phyloP scores from a whole-genome alignment of 257 asterid genomes.

The Capsicum rhomboideum region DNA sequence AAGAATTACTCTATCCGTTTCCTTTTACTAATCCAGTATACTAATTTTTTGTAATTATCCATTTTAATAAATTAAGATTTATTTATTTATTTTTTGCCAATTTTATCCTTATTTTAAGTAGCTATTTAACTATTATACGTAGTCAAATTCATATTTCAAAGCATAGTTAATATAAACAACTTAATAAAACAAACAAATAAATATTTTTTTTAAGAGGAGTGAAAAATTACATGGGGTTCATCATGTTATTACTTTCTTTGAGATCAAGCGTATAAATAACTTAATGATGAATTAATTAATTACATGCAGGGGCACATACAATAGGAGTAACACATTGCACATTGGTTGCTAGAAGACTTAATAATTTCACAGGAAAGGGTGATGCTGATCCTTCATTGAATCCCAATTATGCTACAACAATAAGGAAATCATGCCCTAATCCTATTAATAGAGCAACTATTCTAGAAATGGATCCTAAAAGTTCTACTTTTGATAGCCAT shows the following conservation, averaged over 20 bases:
- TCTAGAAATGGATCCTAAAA: slow-evolving; percentile 23
- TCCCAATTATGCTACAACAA: slow-evolving; percentile 11
- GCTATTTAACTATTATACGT: no score
- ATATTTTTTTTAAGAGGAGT: no score
- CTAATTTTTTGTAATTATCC: no score
- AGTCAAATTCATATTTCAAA: no score
- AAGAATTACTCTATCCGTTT: background rate
- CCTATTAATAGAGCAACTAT: slow-evolving; percentile 18
- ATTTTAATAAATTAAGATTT: no score
- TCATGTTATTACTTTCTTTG: no score
- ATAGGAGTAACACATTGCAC: slow-evolving; percentile 42
- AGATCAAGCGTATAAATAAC: no score
- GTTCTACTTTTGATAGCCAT: slow-evolving; percentile 19
- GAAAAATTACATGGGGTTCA: no score
- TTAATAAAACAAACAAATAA: no score
- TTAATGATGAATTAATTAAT: background rate
- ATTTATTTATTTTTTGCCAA: no score
- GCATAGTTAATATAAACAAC: no score
- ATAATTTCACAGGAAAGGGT: slow-evolving; percentile 39
- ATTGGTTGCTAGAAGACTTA: slow-evolving; percentile 32
- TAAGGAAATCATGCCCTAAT: slow-evolving; percentile 16
- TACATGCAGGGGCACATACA: slow-evolving; percentile 36
- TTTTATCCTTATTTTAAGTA: no score
- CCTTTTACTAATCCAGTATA: background rate
- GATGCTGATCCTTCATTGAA: slow-evolving; percentile 38